Base-by-base conservation (phyloP, 2,329 filamentous ascomycete genomes). In the Ceratocystis papillata region DNA sequence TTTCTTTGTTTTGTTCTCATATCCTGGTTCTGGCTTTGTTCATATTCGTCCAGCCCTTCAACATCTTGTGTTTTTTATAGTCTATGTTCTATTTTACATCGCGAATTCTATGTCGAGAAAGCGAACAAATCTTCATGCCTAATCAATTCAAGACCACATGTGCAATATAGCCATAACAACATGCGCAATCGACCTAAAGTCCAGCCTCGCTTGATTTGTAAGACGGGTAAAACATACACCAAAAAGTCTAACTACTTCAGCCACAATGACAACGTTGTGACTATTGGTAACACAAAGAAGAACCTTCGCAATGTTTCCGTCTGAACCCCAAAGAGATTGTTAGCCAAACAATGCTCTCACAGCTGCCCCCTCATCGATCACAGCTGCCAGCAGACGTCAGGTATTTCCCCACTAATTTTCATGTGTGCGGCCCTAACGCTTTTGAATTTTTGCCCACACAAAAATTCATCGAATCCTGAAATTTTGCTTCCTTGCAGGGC, bases 391-490 rank as follows among this genome's bases (percentile, higher is more conserved):
- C 63, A 50, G 37, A 45, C 6, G 28, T 28, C 37, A 41, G 60
- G 28, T 57, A 10, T 46, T 48, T 64, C 63, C n/a, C 66, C 66
- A 67, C 66, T 46, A 46, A 65, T 67, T 65, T 30, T 59, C 17
- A 62, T 65, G 63, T 67, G 66, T 67, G 66, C 63, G 66, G 66
- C 66, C 66, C 66, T 67, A 67, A 67, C 63, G 66, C 63, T 65
- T 65, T 62, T 63, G 63, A 63, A 65, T 67, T 67, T 65, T 67
- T 57, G 64, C 66, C 66, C 66, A 67, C 66, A 67, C 66, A 67
- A 67, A 59, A 65, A 63, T 67, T 67, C 63, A 67, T 67, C 63
- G 62, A 67, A 67, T 67, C 66, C 66, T 63, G 59, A 67, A 67
- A 67, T 67, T 67, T 65, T 63, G 25, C 46, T 57, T 65, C 60